Evolutionary conservation across 2,329 filamentous ascomycete genomes (phyloP), one percentile per base, ranked within the genome.

Genomic region (Aaosphaeria pasadenensis): DNA sequence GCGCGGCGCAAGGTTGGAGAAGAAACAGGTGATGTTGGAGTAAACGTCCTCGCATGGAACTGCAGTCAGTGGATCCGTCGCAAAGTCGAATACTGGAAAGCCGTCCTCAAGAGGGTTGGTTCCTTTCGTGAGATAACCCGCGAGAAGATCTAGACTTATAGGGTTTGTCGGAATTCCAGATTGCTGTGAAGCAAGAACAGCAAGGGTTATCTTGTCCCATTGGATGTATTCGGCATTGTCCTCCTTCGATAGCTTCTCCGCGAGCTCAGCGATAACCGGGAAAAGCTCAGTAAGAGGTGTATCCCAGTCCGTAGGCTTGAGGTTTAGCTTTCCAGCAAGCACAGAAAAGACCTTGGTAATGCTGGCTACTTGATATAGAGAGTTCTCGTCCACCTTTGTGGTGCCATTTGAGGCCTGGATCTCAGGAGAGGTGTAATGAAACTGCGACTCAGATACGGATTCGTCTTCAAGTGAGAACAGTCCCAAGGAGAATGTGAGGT

Each of bases 321-420:
- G 50, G 24, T 65, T 51, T 2, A 72, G 51, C 39, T 74, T 53
- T 4, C 64, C 70, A 0, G 66, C 67, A 33, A 69, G 61, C 33
- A 70, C 66, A 0, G 69, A 71, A 46, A 71, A 60, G 28, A 47
- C 38, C 24, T 43, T 43, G 13, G 41, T 64, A 43, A 70, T 52
- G 48, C 68, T 73, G 5, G 71, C 72, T 6, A 74, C 49, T 33
- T 68, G 67, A 53, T 74, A 74, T 35, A 75, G 72, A 46, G 61
- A 70, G 48, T 74, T 55, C 24, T 55, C 67, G 47, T 73, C 66
- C 5, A 74, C 71, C 17, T 62, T 65, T 5, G 62, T 60, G 2
- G 64, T 64, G 11, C 71, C 71, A 3, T 57, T 48, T 7, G 11
- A 50, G 2, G 57, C 54, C 32, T 63, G 62, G 24, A 71, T 54